These are phyloP conservation scores for Lactarius sanguifluus DNA, from an alignment of 768 basidiomycete genomes.

Conservation along the genomic window DNA sequence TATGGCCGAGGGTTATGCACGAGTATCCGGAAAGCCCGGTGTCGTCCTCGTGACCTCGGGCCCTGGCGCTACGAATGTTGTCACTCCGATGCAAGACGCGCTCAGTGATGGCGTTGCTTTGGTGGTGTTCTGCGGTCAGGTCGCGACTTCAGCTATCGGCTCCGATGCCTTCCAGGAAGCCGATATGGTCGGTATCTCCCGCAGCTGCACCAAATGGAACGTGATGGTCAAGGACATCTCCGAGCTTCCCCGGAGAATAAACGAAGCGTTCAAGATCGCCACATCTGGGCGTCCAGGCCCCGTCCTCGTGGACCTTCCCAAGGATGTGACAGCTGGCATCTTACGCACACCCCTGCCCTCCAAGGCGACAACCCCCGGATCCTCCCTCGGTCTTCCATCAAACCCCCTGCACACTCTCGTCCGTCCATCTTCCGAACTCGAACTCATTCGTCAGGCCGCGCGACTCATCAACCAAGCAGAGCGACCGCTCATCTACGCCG, in stretches of 20 bases:
- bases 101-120: conserved; percentile 91
- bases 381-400: conserved; percentile 66
- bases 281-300: conserved; percentile 96
- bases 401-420: conserved; percentile 67
- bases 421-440: conserved; percentile 44
- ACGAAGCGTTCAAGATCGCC: conserved; percentile 99
- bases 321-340: conserved; percentile 94
- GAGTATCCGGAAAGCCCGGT: conserved; percentile 95
- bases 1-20: conserved; percentile 98
- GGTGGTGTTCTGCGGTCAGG: conserved; percentile 95
- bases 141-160: conserved; percentile 99
- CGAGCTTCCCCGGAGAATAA: conserved; percentile 92
- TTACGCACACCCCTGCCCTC: conserved; percentile 81
- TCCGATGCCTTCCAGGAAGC: conserved; percentile 99
- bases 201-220: conserved; percentile 99
- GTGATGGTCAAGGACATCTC: conserved; percentile 98
- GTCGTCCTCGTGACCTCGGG: conserved; percentile 98
- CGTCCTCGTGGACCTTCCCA: conserved; percentile 97
- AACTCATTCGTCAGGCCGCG: conserved; percentile 79
- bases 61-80: conserved; percentile 95
- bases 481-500: conserved; percentile 90
- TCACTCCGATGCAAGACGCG: conserved; percentile 98
- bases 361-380: conserved; percentile 83
- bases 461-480: conserved; percentile 89
- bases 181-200: conserved; percentile 93